A percentile compares a stretch with the other conserved stretches of the same genome.
Evolutionary conservation across 2,329 filamentous ascomycete genomes (phyloP).

Genomic region (Fusarium sp.): DNA sequence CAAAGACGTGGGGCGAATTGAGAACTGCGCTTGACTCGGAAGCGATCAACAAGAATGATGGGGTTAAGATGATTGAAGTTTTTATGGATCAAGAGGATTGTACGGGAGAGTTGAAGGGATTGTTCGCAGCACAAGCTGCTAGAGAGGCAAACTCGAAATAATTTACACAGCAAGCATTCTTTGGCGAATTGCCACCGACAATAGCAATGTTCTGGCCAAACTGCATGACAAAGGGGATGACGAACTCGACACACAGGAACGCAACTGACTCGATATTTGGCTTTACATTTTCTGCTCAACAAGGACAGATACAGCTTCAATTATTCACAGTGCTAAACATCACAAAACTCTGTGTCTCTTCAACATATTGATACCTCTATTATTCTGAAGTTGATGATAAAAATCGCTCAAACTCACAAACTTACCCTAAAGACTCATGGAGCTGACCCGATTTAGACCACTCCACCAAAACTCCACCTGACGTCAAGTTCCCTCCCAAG

Average conservation of each 20-base stretch:
- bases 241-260: background rate
- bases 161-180: background rate
- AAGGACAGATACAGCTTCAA: background rate
- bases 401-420: background rate
- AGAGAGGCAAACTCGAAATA: background rate
- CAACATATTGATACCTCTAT: too few species aligned
- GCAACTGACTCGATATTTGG: background rate
- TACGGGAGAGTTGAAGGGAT: constrained; percentile 3
- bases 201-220: background rate
- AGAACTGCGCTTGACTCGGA: constrained; percentile 4
- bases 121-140: background rate
- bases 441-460: background rate
- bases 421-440: background rate
- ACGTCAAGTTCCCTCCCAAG: background rate
- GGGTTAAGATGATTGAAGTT: constrained; percentile 13
- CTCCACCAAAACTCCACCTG: background rate
- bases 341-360: background rate
- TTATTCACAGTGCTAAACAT: background rate
- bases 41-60: background rate
- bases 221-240: background rate
- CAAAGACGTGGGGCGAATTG: constrained; percentile 1
- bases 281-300: background rate
- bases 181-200: background rate
- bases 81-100: constrained; percentile 25
- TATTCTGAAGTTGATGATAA: background rate